These are phyloP conservation scores for Trichophaea hybrida DNA, from an alignment of 2,329 filamentous ascomycete species.

Conservation along the genomic window DNA sequence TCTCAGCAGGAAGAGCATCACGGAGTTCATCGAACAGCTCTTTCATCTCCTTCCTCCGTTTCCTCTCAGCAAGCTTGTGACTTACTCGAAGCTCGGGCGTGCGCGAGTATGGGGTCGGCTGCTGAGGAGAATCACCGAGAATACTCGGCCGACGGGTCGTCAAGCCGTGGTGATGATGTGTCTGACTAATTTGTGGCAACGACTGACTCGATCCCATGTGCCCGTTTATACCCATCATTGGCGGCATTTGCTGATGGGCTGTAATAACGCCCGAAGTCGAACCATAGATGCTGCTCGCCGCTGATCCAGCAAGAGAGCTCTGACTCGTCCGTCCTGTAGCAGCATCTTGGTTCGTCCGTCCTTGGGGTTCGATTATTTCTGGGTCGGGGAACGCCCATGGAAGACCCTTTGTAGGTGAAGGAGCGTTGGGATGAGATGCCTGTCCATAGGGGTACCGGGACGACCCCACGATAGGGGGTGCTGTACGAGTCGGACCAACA, in stretches of 20 bases:
- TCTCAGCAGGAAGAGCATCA: constrained; percentile 63
- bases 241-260: constrained; percentile 4
- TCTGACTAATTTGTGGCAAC: constrained; percentile 11
- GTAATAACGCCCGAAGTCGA: constrained; percentile 12
- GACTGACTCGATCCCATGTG: background rate
- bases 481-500: constrained; percentile 19
- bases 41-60: constrained; percentile 78
- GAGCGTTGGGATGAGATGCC: constrained; percentile 26
- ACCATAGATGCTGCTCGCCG: constrained; percentile 21
- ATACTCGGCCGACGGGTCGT: constrained; percentile 21
- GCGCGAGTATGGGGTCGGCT: constrained; percentile 51
- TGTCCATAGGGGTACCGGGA: constrained; percentile 25
- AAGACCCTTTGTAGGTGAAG: constrained; percentile 27
- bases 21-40: constrained; percentile 69
- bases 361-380: constrained; percentile 23
- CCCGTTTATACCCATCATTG: background rate
- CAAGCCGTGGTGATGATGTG: constrained; percentile 25
- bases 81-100: constrained; percentile 70
- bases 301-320: constrained; percentile 16
- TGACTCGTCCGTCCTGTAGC: constrained; percentile 16
- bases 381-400: constrained; percentile 28
- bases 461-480: constrained; percentile 26
- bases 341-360: constrained; percentile 12
- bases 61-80: constrained; percentile 73
- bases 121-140: constrained; percentile 15